Base-by-base conservation (phyloP, 441 rosid genomes). In the Breynia disticha region DNA sequence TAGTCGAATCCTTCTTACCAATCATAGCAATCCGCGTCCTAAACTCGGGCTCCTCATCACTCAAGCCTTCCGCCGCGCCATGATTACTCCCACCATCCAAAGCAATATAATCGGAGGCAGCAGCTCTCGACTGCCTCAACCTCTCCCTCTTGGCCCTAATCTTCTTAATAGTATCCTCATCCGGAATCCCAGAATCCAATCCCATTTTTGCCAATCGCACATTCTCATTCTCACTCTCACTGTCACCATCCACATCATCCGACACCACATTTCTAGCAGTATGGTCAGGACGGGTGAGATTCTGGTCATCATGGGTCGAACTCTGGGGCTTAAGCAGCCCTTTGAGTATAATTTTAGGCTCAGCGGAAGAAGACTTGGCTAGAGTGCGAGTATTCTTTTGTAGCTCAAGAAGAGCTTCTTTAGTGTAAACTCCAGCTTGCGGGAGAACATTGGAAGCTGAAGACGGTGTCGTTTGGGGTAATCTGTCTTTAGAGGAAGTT, bases 371-470 rank as follows among this genome's bases (percentile, higher is more conserved):
- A 24, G 85, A 70, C 54, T 70, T 72, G 1, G 87, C 87, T 7
- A 91, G 81, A 59, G 89, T 83, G 50, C 84, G 83, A 9, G 95
- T 88, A 65, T 88, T 91, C 73, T 80, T 91, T 16, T 84, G 98
- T 47, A 87, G 97, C 78, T 91, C 95, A 35, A 79, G 93, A 17
- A 91, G 76, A 11, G 87, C 83, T 65, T 90, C 95, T 69, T 73
- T 83, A 17, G 97, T 84, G 70, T 93, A 93, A 67, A 80, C 64
- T 1, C 97, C 95, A 1, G 94, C 95, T 58, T 84, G 96, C 1
- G 96, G 90, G 53, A 68, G 78, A 48, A 90, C 95, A 62, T 84
- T 86, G 47, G 94, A 86, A 16, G 68, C 52, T 7, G 77, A 21
- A 47, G 71, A 56, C 68, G 54, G 1, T 59, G 56, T 11, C 56